A percentile compares a stretch with the other conserved stretches of the same genome.
Conservation (phyloP, 2,329 filamentous ascomycete species). For the Amauroascus verrucosus region DNA sequence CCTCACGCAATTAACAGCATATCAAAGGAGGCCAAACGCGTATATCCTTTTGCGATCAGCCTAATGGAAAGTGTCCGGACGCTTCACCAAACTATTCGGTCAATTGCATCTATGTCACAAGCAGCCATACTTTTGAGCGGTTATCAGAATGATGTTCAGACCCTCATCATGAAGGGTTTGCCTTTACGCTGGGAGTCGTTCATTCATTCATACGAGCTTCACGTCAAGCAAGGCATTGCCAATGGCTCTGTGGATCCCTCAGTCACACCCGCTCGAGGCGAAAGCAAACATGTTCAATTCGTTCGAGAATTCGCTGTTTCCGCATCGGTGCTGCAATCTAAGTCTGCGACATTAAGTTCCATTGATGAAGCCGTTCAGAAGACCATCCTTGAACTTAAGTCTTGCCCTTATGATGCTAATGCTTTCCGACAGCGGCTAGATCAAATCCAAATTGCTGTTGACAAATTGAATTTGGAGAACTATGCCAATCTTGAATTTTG, state of each 20-base stretch:
- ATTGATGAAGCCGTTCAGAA: conserved; percentile 77
- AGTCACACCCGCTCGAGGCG: conserved; percentile 48
- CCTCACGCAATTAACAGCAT: conserved; percentile 91
- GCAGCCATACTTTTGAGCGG: conserved; percentile 81
- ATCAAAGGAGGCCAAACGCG: conserved; percentile 95
- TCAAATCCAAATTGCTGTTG: conserved; percentile 79
- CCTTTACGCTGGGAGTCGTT: conserved; percentile 96
- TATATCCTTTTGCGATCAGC: conserved; percentile 95
- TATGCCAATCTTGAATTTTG: conserved; percentile 88
- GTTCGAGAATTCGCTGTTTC: conserved; percentile 85
- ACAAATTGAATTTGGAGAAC: conserved; percentile 91
- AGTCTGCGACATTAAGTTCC: conserved; percentile 65
- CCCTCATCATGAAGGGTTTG: conserved; percentile 72
- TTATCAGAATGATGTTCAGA: conserved; percentile 82
- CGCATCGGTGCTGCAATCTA: conserved; percentile 77
- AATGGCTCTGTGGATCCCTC: conserved; percentile 51
- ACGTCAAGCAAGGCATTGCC: conserved; percentile 55
- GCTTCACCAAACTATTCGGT: conserved; percentile 74
- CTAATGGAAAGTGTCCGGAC: conserved; percentile 98
- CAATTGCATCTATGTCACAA: conserved; percentile 75
- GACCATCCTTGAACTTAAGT: conserved; percentile 69
- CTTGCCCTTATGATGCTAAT: conserved; percentile 70
- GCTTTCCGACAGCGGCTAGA: conserved; percentile 73
- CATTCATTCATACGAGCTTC: conserved; percentile 89
- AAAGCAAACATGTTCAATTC: conserved; percentile 94